Evolutionary conservation across 345 rosid genomes (phyloP).

Genomic region (Excoecaria cochinchinensis): DNA sequence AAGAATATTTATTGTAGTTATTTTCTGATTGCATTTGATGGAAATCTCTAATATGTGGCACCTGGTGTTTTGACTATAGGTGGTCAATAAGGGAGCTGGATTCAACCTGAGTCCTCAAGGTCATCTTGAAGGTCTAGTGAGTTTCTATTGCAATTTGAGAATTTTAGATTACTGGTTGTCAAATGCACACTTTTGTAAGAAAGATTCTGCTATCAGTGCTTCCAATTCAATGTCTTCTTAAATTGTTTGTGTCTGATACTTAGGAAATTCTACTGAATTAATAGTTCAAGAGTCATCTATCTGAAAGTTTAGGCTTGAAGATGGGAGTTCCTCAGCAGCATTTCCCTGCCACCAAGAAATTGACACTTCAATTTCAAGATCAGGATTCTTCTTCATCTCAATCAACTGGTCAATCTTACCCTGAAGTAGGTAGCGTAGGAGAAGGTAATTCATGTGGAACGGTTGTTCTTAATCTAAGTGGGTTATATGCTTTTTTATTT

Average conservation of each 20-base stretch:
- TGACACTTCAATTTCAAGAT: slow-evolving; percentile 51
- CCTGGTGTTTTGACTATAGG: slow-evolving; percentile 1
- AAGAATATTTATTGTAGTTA: background rate
- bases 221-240: slow-evolving; percentile 28
- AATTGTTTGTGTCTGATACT: slow-evolving; percentile 40
- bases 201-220: slow-evolving; percentile 34
- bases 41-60: slow-evolving; percentile 1
- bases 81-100: slow-evolving; percentile 10
- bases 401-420: slow-evolving; percentile 64
- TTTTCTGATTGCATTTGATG: background rate
- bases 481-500: background rate
- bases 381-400: slow-evolving; percentile 71
- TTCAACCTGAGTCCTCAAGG: background rate
- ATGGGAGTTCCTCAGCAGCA: slow-evolving; percentile 43
- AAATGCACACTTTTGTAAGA: slow-evolving; percentile 44
- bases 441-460: slow-evolving; percentile 35
- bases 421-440: slow-evolving; percentile 53
- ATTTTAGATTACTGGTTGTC: slow-evolving; percentile 1
- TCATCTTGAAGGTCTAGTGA: slow-evolving; percentile 22
- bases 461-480: background rate
- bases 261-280: slow-evolving; percentile 42
- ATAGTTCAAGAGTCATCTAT: slow-evolving; percentile 22
- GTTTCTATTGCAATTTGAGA: slow-evolving; percentile 8
- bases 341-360: slow-evolving; percentile 39
- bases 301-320: slow-evolving; percentile 51